These are phyloP conservation scores for Dipodascopsis uninucleata DNA, from an alignment of 805 yeast species.

Conservation along the genomic window DNA sequence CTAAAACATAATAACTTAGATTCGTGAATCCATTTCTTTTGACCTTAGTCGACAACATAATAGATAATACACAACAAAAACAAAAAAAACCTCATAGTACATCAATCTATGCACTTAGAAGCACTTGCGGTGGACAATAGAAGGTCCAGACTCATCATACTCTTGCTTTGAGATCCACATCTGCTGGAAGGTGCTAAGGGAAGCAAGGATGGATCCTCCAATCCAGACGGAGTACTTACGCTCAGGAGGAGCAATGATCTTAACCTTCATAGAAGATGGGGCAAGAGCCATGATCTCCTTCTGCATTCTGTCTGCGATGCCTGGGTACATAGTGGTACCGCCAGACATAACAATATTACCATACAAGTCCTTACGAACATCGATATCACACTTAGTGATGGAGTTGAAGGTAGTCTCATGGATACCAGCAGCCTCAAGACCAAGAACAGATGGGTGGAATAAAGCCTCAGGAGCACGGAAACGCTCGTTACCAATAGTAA, in stretches of 20 bases:
- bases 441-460: slow-evolving; percentile 93
- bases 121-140: slow-evolving; percentile 96
- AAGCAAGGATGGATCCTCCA: slow-evolving; percentile 99
- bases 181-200: slow-evolving; percentile 99
- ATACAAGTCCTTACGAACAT: slow-evolving; percentile 97
- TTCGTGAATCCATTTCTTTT: neutral
- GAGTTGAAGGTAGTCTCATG: slow-evolving; percentile 96
- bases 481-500: slow-evolving; percentile 99
- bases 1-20: neutral
- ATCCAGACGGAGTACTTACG: slow-evolving; percentile 99
- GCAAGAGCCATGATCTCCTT: slow-evolving; percentile 99
- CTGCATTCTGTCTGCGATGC: slow-evolving; percentile 99
- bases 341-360: slow-evolving; percentile 99
- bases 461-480: slow-evolving; percentile 99
- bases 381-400: slow-evolving; percentile 98
- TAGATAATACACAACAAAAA: neutral
- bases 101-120: slow-evolving; percentile 48
- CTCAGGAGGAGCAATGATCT: slow-evolving; percentile 99
- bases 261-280: slow-evolving; percentile 99
- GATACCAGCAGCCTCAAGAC: slow-evolving; percentile 96
- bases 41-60: neutral
- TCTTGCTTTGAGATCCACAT: slow-evolving; percentile 99
- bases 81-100: neutral
- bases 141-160: slow-evolving; percentile 99
- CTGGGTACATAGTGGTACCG: slow-evolving; percentile 99